A percentile compares a stretch with the other conserved stretches of the same genome.
Evolutionary conservation across 805 yeast species (phyloP).

Genomic region (Saccharomycopsis sp.): DNA sequence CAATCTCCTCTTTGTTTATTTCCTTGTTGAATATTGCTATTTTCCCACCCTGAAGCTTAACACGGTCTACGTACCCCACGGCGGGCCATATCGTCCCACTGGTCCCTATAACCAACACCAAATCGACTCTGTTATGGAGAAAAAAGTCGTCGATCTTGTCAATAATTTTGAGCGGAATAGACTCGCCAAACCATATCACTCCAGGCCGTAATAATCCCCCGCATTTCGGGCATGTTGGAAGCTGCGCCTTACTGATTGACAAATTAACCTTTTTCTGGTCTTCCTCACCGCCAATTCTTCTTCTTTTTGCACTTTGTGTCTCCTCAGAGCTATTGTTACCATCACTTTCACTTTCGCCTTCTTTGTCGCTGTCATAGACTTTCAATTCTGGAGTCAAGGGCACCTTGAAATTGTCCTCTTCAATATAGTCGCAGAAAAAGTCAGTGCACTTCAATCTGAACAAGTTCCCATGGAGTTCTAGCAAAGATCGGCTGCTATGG

Average conservation of each 20-base stretch:
- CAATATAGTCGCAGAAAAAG: constrained; percentile 61
- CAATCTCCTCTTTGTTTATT: constrained; percentile 36
- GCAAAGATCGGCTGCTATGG: constrained; percentile 44
- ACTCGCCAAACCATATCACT: constrained; percentile 94
- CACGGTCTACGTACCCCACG: constrained; percentile 80
- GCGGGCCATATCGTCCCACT: constrained; percentile 89
- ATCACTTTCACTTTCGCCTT: constrained; percentile 17
- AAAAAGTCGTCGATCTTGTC: constrained; percentile 68
- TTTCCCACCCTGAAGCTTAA: constrained; percentile 64
- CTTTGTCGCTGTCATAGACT: constrained; percentile 18
- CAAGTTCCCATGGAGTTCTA: constrained; percentile 75
- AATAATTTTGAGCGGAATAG: constrained; percentile 57
- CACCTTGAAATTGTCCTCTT: constrained; percentile 42
- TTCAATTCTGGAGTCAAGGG: constrained; percentile 54
- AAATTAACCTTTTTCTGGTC: constrained; percentile 42
- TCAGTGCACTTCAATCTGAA: constrained; percentile 71
- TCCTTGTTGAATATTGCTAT: constrained; percentile 81
- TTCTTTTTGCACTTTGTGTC: constrained; percentile 3
- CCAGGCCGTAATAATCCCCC: constrained; percentile 73
- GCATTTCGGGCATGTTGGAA: constrained; percentile 78
- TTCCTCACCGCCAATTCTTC: constrained; percentile 4
- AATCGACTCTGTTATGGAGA: constrained; percentile 46
- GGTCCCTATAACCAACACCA: constrained; percentile 79
- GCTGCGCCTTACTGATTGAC: constrained; percentile 40
- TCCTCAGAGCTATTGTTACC: constrained; percentile 5